Conservation (phyloP, 1,139 yeast genomes). For the Suhomyces maxii region DNA sequence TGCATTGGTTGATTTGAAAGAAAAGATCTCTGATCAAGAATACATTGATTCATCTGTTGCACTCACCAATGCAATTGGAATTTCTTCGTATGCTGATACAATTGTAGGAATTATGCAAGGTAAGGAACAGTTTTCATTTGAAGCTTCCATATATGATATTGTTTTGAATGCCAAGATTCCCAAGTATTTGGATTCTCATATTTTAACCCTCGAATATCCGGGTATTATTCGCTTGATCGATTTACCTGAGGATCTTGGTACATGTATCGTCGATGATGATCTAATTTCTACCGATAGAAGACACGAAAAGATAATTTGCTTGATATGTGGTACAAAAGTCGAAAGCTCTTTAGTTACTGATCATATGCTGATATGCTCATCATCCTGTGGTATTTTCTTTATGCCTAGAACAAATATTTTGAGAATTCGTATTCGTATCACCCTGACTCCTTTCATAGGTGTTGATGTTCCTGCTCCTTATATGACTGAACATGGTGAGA, state of each 20-base stretch:
- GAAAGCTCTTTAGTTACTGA: constrained; percentile 14
- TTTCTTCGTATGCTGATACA: constrained; percentile 24
- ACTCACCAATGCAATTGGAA: constrained; percentile 21
- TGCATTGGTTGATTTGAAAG: constrained; percentile 20
- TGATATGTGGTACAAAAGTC: constrained; percentile 31
- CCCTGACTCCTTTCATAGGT: constrained; percentile 28
- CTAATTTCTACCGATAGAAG: constrained; percentile 17
- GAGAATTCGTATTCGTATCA: constrained; percentile 30
- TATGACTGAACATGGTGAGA: constrained; percentile 71
- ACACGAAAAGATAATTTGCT: constrained; percentile 33
- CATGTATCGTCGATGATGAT: constrained; percentile 28
- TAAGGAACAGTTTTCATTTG: constrained; percentile 20
- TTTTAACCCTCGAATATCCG: constrained; percentile 36
- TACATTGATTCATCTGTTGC: constrained; percentile 22
- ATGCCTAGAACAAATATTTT: constrained; percentile 41
- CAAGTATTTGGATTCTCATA: constrained; percentile 22
- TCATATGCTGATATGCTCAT: constrained; percentile 29
- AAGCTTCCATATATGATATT: constrained; percentile 24
- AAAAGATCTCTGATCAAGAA: constrained; percentile 18
- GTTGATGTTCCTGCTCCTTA: constrained; percentile 60
- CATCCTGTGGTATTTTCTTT: constrained; percentile 42
- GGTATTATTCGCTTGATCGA: constrained; percentile 41
- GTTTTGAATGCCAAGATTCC: constrained; percentile 31
- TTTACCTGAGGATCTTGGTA: constrained; percentile 37
- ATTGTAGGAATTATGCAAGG: constrained; percentile 14